Percentiles rank a stretch among this genome's conserved stretches.
These are phyloP conservation scores for Brassica juncea DNA, from an alignment of 345 rosid genomes.

Conservation along the genomic window DNA sequence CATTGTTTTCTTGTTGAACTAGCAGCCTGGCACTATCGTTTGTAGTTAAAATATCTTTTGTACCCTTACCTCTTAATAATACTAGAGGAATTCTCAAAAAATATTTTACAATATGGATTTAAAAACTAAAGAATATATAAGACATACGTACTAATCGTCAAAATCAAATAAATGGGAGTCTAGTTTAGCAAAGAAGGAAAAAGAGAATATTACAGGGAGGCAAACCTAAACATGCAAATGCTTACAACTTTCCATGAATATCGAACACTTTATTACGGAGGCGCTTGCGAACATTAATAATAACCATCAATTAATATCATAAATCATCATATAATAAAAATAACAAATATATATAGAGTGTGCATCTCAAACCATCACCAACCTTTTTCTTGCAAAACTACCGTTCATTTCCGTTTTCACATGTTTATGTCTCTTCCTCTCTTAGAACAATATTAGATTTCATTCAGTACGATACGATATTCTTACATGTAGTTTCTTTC, in stretches of 20 bases:
- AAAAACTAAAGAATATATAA: neutral
- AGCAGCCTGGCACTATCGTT: neutral
- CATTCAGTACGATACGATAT: neutral
- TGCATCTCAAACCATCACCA: conserved; percentile 17
- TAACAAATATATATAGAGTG: conserved; percentile 7
- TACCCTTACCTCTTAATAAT: neutral
- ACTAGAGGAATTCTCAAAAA: neutral
- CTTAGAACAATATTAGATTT: neutral
- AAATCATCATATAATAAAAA: neutral
- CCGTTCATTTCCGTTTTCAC: conserved; percentile 24
- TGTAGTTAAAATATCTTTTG: neutral
- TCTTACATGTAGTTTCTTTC: neutral
- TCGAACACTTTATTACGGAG: conserved; percentile 21
- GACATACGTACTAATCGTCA: neutral
- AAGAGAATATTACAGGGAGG: conserved; percentile 23
- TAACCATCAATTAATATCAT: conserved; percentile 29
- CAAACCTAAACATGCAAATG: conserved; percentile 40
- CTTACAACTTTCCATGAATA: conserved; percentile 21
- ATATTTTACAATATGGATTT: neutral
- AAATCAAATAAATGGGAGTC: neutral
- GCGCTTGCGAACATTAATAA: conserved; percentile 19
- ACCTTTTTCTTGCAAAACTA: conserved; percentile 18
- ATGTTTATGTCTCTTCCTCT: conserved; percentile 34
- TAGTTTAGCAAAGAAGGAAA: neutral
- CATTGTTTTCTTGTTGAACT: too few relatives aligned